phyloP scores from a whole-genome alignment of 2,329 filamentous ascomycete genomes.

The Dactylellina parvicollis region DNA sequence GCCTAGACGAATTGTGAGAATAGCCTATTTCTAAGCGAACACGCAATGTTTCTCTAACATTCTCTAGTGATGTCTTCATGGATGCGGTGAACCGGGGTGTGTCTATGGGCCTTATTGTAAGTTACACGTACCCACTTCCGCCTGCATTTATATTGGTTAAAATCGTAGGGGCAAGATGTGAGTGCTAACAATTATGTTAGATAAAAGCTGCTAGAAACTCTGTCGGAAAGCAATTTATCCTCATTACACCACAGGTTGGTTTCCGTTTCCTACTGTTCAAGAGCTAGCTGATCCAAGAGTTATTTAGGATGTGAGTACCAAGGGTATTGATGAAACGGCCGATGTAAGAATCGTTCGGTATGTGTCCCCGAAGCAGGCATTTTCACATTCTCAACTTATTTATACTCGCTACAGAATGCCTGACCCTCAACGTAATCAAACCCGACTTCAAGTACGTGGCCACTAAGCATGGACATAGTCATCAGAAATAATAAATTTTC shows the following conservation, averaged over 20 bases:
- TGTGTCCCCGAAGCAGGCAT: no score
- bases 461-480: no score
- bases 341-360: conserved; percentile 84
- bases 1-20: conserved; percentile 86
- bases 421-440: conserved; percentile 67
- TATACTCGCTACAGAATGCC: conserved; percentile 61
- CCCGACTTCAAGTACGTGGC: conserved; percentile 48
- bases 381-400: conserved; percentile 34
- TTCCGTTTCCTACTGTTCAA: conserved; percentile 63
- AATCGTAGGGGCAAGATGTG: no score
- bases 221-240: conserved; percentile 90
- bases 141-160: no score
- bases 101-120: conserved; percentile 90
- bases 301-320: conserved; percentile 63
- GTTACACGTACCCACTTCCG: conserved; percentile 60
- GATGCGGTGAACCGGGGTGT: conserved; percentile 94
- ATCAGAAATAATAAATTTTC: no score
- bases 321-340: conserved; percentile 67
- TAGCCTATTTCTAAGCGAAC: background rate
- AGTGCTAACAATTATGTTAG: conserved; percentile 63
- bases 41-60: conserved; percentile 50
- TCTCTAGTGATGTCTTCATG: conserved; percentile 87
- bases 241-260: conserved; percentile 87
- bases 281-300: background rate
- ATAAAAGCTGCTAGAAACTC: conserved; percentile 84